Evolutionary conservation across 2,329 filamentous ascomycete species (phyloP), one percentile per base, ranked within the genome.

Genomic region (Hortaea werneckii): DNA sequence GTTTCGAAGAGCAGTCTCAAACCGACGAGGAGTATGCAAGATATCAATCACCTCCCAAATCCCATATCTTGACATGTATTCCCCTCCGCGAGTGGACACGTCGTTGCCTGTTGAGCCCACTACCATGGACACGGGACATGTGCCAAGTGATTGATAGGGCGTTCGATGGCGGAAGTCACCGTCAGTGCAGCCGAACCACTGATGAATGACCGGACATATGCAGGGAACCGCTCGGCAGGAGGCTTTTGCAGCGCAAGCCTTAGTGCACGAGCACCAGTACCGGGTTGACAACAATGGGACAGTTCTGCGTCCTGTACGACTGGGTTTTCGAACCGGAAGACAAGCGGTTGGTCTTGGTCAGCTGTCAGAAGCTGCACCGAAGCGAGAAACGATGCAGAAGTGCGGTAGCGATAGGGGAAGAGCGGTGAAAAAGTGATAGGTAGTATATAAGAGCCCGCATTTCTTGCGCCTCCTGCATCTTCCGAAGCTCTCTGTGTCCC

Each of bases 351-450:
- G 20, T 20, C 20, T 5, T 34, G 12, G 11, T 7, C 28, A 12
- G 5, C 29, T n/a, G 6, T 29, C 27, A 10, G 6, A 20, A 13
- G 13, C 29, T 46, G 44, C 46, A 45, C 29, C 26, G 37, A 30
- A 45, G 29, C 42, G 45, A 26, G 20, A 47, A 44, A 29, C 9
- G 13, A 13, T 40, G 13, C 37, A 20, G 10, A 26, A 39, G 7
- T n/a, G 10, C 37, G 37, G 13, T 20, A 39, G 30, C 29, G 32
- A 32, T 29, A 37, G 7, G 29, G 28, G 47, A 52, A 44, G 30
- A 48, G 50, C 46, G 49, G 46, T 52, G 44, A 44, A 55, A 56
- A 56, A 50, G 46, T 54, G 53, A 57, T 46, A 48, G 41, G 48
- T 57, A 46, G 34, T 50, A 55, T 57, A 53, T 50, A 53, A 49